Percentiles rank a stretch among this genome's conserved stretches.
Conservation (phyloP, 2,329 filamentous ascomycete species). For the Macrophomina phaseolina region DNA sequence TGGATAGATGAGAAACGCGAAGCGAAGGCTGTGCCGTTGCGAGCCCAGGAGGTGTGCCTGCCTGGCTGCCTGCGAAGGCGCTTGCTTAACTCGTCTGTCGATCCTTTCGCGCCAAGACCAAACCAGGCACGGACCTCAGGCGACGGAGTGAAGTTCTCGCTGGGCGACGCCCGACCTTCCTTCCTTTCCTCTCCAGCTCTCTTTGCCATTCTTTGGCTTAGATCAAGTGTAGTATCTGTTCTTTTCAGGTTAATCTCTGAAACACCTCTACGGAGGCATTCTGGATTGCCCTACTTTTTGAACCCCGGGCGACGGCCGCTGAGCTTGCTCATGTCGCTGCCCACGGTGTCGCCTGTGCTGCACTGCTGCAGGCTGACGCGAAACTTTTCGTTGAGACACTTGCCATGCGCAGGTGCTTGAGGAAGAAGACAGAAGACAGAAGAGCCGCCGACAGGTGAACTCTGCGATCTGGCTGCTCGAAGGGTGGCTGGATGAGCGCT, state of each 20-base stretch:
- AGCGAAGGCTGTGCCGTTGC: background rate
- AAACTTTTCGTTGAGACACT: conserved; percentile 19
- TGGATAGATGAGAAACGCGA: background rate
- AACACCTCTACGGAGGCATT: conserved; percentile 23
- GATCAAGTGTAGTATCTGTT: conserved; percentile 28
- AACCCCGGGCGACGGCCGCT: conserved; percentile 12
- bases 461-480: too few relatives aligned
- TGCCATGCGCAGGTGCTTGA: conserved; percentile 19
- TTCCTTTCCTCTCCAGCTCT: conserved; percentile 13
- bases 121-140: too few relatives aligned
- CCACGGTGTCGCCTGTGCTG: conserved; percentile 23
- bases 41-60: too few relatives aligned
- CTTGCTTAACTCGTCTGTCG: too few relatives aligned
- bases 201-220: conserved; percentile 26
- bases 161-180: background rate
- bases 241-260: conserved; percentile 26
- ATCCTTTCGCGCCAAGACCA: too few relatives aligned
- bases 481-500: too few relatives aligned
- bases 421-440: conserved; percentile 7
- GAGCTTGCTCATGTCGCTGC: conserved; percentile 21
- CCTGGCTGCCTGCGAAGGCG: too few relatives aligned
- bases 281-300: conserved; percentile 21
- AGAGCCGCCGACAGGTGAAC: background rate
- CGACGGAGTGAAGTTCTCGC: background rate
- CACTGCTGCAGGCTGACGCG: conserved; percentile 24